Evolutionary conservation across 345 rosid species (phyloP).

Genomic region (Pistacia vera): DNA sequence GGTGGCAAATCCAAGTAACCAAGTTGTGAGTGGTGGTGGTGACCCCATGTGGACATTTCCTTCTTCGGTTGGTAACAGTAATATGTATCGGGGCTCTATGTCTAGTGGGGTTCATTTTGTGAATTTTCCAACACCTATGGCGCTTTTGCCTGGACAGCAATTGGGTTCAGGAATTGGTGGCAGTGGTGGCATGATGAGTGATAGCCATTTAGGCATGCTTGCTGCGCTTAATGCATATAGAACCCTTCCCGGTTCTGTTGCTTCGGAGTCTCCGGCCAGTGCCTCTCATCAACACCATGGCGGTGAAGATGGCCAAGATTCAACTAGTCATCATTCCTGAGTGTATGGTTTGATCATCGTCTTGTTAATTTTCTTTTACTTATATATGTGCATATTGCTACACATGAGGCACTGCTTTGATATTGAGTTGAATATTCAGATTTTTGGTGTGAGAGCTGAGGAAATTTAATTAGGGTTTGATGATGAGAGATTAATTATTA

Average conservation of each 20-base stretch:
- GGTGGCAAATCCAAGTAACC: conserved; percentile 49
- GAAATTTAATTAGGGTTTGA: conserved; percentile 35
- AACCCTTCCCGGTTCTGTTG: conserved; percentile 34
- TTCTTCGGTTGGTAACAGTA: conserved; percentile 23
- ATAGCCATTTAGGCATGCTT: conserved; percentile 64
- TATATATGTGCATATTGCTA: conserved; percentile 25
- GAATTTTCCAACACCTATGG: conserved; percentile 76
- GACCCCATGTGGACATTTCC: conserved; percentile 55
- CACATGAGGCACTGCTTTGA: conserved; percentile 20
- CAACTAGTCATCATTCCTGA: conserved; percentile 40
- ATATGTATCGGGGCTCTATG: conserved; percentile 38
- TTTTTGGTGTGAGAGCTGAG: conserved; percentile 22
- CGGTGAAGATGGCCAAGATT: conserved; percentile 46
- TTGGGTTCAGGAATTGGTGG: conserved; percentile 37
- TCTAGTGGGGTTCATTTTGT: conserved; percentile 70
- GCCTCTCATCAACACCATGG: conserved; percentile 47
- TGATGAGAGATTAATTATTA: conserved; percentile 5
- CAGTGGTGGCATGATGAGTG: conserved; percentile 35
- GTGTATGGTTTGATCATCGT: conserved; percentile 31
- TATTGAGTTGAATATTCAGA: conserved; percentile 19
- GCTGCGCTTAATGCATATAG: conserved; percentile 71
- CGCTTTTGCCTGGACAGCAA: conserved; percentile 70
- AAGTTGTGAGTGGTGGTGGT: conserved; percentile 34
- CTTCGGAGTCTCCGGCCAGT: conserved; percentile 27
- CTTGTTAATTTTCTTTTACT: conserved; percentile 13